Evolutionary conservation across 345 rosid genomes (phyloP).

Genomic region (Sonneratia caseolaris): DNA sequence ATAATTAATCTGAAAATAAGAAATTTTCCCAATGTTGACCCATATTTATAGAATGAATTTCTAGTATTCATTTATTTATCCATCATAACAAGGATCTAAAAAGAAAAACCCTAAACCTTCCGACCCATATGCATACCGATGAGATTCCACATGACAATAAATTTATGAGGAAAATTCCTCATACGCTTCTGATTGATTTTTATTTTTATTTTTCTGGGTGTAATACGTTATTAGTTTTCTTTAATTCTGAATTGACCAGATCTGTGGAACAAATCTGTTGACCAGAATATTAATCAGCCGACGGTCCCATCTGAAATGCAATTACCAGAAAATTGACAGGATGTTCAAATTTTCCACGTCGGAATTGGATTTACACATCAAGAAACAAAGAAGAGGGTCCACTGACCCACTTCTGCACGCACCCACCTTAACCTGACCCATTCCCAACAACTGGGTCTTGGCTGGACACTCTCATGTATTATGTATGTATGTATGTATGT

Average conservation of each 20-base stretch:
- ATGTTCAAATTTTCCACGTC: not conserved
- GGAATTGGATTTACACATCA: not conserved
- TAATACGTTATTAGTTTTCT: too few relatives aligned
- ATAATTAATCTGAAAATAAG: too few relatives aligned
- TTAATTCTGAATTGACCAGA: too few relatives aligned
- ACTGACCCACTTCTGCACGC: not conserved
- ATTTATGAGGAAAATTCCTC: not conserved
- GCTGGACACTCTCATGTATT: not conserved
- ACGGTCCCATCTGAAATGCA: not conserved
- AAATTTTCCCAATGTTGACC: too few relatives aligned
- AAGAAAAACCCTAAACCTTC: not conserved
- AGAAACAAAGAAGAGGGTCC: not conserved
- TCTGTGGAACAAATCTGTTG: too few relatives aligned
- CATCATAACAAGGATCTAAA: too few relatives aligned
- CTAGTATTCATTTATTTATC: too few relatives aligned
- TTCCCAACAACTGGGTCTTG: conserved; percentile 4
- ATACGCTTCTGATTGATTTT: too few relatives aligned
- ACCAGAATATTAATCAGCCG: not conserved
- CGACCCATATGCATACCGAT: not conserved
- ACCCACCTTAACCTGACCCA: not conserved
- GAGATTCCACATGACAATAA: not conserved
- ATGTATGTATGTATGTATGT: not conserved
- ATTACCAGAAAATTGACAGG: not conserved
- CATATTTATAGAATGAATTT: too few relatives aligned
- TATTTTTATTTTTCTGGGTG: too few relatives aligned